Evolutionary conservation across 1,284 basidiomycete species (phyloP).

Genomic region (Melampsora allii-populina): DNA sequence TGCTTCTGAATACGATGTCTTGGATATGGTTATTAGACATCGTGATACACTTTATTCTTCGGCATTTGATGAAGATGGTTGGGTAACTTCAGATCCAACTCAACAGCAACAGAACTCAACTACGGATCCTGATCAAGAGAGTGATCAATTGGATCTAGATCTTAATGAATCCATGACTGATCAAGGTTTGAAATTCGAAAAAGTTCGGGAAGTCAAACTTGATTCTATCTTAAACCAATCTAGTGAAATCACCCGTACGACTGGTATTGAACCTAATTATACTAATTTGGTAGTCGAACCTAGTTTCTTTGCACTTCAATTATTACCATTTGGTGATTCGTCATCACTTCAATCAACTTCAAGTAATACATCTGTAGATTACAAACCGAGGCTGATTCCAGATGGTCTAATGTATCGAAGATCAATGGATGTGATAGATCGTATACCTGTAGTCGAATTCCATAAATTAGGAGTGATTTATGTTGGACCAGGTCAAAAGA

Average conservation of each 20-base stretch:
- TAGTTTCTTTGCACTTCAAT: slow-evolving; percentile 76
- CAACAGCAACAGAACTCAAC: slow-evolving; percentile 35
- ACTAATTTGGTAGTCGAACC: slow-evolving; percentile 69
- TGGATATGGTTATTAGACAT: slow-evolving; percentile 49
- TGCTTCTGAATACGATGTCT: slow-evolving; percentile 65
- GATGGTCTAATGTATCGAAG: slow-evolving; percentile 61
- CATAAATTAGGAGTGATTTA: slow-evolving; percentile 97
- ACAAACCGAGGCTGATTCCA: slow-evolving; percentile 54
- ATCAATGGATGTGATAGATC: slow-evolving; percentile 69
- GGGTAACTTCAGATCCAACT: background rate
- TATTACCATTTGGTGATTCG: slow-evolving; percentile 32
- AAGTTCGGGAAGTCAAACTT: slow-evolving; percentile 44
- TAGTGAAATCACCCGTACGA: slow-evolving; percentile 16
- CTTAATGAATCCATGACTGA: background rate
- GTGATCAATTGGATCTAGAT: slow-evolving; percentile 20
- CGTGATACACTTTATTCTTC: slow-evolving; percentile 45
- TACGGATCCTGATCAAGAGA: slow-evolving; percentile 30
- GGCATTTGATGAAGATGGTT: slow-evolving; percentile 33
- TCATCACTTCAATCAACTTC: background rate
- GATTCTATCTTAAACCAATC: slow-evolving; percentile 33
- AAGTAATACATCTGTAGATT: slow-evolving; percentile 10
- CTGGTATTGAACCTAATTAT: slow-evolving; percentile 41
- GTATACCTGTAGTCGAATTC: slow-evolving; percentile 91
- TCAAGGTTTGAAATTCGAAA: slow-evolving; percentile 20
- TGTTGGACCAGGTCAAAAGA: slow-evolving; percentile 82